Conservation (phyloP, 768 basidiomycete species). For the Dendrothele bispora region DNA sequence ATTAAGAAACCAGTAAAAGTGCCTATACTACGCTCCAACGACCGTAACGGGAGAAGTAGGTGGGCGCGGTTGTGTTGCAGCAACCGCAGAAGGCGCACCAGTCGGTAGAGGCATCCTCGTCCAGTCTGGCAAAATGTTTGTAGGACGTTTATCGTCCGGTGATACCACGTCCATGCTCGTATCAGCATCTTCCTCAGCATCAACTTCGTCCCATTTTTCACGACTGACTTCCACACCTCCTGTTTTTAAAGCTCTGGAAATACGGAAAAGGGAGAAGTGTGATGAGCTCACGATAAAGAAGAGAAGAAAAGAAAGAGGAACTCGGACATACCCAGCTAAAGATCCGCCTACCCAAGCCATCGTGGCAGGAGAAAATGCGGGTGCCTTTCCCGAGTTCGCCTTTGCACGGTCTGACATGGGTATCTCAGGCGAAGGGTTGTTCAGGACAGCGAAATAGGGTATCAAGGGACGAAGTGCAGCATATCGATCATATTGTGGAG, state of each 20-base stretch:
- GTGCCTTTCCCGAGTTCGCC: conserved; percentile 78
- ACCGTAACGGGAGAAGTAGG: too few relatives aligned
- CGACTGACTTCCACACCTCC: conserved; percentile 80
- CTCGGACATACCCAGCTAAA: conserved; percentile 72
- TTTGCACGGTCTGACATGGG: conserved; percentile 49
- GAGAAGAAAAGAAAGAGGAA: not conserved
- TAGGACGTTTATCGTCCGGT: not conserved
- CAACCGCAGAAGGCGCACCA: conserved; percentile 62
- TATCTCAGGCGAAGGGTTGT: conserved; percentile 68
- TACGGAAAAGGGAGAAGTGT: conserved; percentile 4
- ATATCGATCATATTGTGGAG: conserved; percentile 72
- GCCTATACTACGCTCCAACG: too few relatives aligned
- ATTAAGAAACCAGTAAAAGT: too few relatives aligned
- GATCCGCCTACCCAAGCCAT: conserved; percentile 95
- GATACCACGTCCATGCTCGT: conserved; percentile 7
- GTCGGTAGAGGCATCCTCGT: conserved; percentile 60
- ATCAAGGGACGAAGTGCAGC: conserved; percentile 69
- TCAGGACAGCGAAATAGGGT: conserved; percentile 77
- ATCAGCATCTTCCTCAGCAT: conserved; percentile 38
- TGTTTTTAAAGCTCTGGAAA: conserved; percentile 74
- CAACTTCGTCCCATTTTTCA: conserved; percentile 83
- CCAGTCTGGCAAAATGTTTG: conserved; percentile 76
- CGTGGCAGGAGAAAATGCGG: conserved; percentile 79
- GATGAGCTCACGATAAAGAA: conserved; percentile 4
- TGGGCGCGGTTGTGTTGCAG: too few relatives aligned